These are phyloP conservation scores for Suillus plorans DNA, from an alignment of 768 basidiomycete species.

Conservation along the genomic window DNA sequence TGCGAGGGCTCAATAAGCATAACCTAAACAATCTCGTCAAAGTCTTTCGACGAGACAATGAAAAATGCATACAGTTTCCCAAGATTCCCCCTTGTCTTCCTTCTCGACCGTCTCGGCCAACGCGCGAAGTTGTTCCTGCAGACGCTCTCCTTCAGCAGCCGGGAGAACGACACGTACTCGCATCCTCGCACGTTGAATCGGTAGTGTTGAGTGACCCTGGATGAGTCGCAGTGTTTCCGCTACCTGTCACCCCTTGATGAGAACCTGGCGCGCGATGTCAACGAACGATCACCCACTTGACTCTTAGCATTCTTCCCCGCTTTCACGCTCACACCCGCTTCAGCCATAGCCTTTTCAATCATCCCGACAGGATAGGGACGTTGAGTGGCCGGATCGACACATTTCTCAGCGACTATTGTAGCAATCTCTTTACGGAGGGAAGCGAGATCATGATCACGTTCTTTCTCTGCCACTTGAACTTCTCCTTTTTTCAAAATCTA, in stretches of 20 bases:
- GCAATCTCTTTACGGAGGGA: slow-evolving; percentile 88
- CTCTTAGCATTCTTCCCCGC: slow-evolving; percentile 90
- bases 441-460: slow-evolving; percentile 86
- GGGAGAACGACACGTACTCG: slow-evolving; percentile 83
- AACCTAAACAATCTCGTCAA: slow-evolving; percentile 48
- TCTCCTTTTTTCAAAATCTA: slow-evolving; percentile 96
- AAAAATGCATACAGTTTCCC: slow-evolving; percentile 74
- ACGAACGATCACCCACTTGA: slow-evolving; percentile 53
- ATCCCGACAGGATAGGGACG: slow-evolving; percentile 91
- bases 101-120: slow-evolving; percentile 83
- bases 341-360: slow-evolving; percentile 97
- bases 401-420: slow-evolving; percentile 92
- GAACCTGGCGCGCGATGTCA: background rate
- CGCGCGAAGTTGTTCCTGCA: slow-evolving; percentile 71
- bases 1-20: slow-evolving; percentile 92
- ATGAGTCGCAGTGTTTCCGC: slow-evolving; percentile 85
- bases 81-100: slow-evolving; percentile 74
- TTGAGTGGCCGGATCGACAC: slow-evolving; percentile 89
- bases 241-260: slow-evolving; percentile 48
- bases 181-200: slow-evolving; percentile 94
- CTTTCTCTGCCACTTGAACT: slow-evolving; percentile 95
- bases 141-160: slow-evolving; percentile 55
- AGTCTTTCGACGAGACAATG: background rate
- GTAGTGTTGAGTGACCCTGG: slow-evolving; percentile 80
- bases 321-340: slow-evolving; percentile 91